phyloP scores from a whole-genome alignment of 116 monocot genomes.

The Trichopus zeylanicus region DNA sequence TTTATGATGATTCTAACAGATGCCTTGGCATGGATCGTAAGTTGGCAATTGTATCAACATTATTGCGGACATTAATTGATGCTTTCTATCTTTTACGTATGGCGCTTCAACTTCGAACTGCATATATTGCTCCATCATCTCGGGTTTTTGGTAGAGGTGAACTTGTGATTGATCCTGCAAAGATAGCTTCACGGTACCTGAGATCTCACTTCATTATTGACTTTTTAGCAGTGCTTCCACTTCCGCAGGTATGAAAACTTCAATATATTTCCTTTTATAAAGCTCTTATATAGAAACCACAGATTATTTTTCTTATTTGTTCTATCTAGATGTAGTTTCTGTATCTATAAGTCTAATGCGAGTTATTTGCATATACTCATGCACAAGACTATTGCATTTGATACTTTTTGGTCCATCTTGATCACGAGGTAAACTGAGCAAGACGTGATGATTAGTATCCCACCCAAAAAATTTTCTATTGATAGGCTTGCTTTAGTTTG shows the following conservation, averaged over 20 bases:
- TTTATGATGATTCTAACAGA: constrained; percentile 23
- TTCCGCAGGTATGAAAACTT: constrained; percentile 75
- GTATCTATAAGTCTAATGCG: neutral
- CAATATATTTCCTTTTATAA: neutral
- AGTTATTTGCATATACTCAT: neutral
- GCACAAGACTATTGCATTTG: neutral
- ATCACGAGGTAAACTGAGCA: no score
- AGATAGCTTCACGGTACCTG: constrained; percentile 70
- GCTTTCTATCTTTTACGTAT: constrained; percentile 66
- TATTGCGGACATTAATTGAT: constrained; percentile 69
- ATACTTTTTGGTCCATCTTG: neutral
- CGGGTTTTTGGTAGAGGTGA: constrained; percentile 96
- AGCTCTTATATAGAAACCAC: no score
- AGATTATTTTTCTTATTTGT: no score
- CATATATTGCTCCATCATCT: constrained; percentile 82
- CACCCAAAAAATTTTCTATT: no score
- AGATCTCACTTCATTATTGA: constrained; percentile 60
- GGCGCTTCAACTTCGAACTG: constrained; percentile 78
- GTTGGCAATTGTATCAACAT: constrained; percentile 52
- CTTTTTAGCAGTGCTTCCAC: constrained; percentile 73
- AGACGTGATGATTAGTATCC: no score
- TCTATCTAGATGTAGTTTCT: neutral
- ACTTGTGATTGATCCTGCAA: constrained; percentile 82
- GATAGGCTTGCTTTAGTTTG: no score
- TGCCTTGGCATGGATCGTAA: constrained; percentile 73